Conservation (phyloP, 768 basidiomycete genomes). For the Mycena capillaripes region DNA sequence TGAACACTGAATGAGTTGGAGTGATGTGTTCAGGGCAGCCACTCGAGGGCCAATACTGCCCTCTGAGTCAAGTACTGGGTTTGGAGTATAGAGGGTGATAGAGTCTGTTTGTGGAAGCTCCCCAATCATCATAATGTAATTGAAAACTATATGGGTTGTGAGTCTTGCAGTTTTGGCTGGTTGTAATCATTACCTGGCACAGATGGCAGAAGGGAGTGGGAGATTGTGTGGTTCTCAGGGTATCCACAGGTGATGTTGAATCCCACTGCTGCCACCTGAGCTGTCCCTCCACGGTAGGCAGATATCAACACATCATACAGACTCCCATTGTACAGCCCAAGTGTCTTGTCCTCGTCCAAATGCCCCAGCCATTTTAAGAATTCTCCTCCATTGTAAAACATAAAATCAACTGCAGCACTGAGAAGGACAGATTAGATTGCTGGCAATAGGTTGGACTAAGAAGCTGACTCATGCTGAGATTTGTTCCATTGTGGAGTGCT, state of each 20-base stretch:
- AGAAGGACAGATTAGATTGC: too few relatives aligned
- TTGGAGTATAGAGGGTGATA: not conserved
- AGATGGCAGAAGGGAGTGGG: too few relatives aligned
- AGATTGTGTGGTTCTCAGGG: not conserved
- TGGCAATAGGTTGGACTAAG: too few relatives aligned
- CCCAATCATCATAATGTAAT: not conserved
- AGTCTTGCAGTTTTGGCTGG: too few relatives aligned
- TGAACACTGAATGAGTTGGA: not conserved
- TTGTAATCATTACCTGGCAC: too few relatives aligned
- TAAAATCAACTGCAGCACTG: too few relatives aligned
- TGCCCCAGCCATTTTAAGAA: not conserved
- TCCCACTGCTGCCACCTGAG: not conserved
- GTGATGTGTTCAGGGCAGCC: not conserved
- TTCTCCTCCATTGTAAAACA: too few relatives aligned
- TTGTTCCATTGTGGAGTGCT: not conserved
- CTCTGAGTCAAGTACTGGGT: not conserved
- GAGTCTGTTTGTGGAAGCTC: too few relatives aligned
- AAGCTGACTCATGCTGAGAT: too few relatives aligned
- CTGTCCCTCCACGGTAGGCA: not conserved
- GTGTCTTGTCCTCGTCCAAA: not conserved
- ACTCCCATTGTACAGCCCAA: not conserved
- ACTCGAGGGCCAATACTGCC: not conserved
- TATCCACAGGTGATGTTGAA: not conserved
- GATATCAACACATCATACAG: not conserved
- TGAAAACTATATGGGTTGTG: not conserved